Conservation (phyloP, 441 rosid species). For the Macaranga tanarius region DNA sequence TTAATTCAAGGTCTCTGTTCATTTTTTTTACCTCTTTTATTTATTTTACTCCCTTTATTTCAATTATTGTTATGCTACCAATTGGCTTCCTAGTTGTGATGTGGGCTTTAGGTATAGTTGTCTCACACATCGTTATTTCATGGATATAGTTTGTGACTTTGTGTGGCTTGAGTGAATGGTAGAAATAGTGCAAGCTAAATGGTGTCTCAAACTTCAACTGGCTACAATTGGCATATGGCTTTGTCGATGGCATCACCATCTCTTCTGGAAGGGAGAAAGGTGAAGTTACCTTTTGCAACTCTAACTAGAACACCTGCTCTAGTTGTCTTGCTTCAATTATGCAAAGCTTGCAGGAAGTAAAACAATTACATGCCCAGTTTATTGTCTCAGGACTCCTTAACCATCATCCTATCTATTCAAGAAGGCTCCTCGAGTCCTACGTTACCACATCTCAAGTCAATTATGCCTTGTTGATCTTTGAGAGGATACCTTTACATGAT, state of each 20-base stretch:
- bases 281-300: neutral
- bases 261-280: conserved; percentile 2
- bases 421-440: conserved; percentile 16
- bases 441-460: neutral
- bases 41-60: neutral
- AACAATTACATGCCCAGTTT: conserved; percentile 14
- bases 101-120: neutral
- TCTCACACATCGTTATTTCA: neutral
- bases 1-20: neutral
- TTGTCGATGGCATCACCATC: neutral
- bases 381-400: conserved; percentile 17
- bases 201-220: neutral
- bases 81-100: neutral
- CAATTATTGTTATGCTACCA: neutral
- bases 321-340: neutral
- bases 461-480: conserved; percentile 13
- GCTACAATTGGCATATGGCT: neutral
- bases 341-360: conserved; percentile 10
- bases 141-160: neutral
- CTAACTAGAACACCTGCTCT: neutral
- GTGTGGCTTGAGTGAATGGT: neutral
- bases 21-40: neutral
- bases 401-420: neutral
- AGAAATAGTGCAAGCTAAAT: neutral
- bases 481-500: conserved; percentile 10